These are phyloP conservation scores for Albifimbria verrucaria DNA, from an alignment of 2,329 filamentous ascomycete genomes.

Conservation along the genomic window DNA sequence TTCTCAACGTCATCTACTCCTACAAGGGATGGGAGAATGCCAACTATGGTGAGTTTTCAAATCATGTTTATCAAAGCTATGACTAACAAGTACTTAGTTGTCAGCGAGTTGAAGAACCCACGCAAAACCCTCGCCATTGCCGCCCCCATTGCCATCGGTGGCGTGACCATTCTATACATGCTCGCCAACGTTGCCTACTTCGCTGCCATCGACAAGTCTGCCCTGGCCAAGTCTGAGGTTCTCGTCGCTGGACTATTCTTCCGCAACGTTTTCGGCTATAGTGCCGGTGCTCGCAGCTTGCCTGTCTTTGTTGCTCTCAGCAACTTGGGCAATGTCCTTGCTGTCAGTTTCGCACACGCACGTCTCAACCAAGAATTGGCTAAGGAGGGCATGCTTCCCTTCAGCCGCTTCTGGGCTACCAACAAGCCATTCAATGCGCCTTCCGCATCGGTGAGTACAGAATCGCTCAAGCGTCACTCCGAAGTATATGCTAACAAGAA, in stretches of 20 bases:
- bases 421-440: conserved; percentile 66
- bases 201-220: conserved; percentile 55
- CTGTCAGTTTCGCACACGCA: conserved; percentile 57
- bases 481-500: conserved; percentile 5
- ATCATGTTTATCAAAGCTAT: neutral
- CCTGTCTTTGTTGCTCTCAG: conserved; percentile 58
- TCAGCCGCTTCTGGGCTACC: conserved; percentile 64
- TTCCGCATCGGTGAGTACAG: conserved; percentile 42
- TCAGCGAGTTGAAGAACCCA: conserved; percentile 55
- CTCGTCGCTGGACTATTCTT: conserved; percentile 62
- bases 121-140: conserved; percentile 52
- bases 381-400: conserved; percentile 67
- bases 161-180: conserved; percentile 58
- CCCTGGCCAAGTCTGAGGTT: conserved; percentile 55
- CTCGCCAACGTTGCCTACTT: conserved; percentile 66
- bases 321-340: conserved; percentile 60
- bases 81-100: conserved; percentile 26
- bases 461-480: neutral
- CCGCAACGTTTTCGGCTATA: conserved; percentile 56
- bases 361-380: conserved; percentile 64
- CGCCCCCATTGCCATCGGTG: conserved; percentile 55
- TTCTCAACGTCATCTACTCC: conserved; percentile 57
- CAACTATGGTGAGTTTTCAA: conserved; percentile 40
- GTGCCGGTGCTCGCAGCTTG: conserved; percentile 44
- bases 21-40: conserved; percentile 65